Base-by-base conservation (phyloP, 2,329 filamentous ascomycete genomes). In the Penicillium sp. region DNA sequence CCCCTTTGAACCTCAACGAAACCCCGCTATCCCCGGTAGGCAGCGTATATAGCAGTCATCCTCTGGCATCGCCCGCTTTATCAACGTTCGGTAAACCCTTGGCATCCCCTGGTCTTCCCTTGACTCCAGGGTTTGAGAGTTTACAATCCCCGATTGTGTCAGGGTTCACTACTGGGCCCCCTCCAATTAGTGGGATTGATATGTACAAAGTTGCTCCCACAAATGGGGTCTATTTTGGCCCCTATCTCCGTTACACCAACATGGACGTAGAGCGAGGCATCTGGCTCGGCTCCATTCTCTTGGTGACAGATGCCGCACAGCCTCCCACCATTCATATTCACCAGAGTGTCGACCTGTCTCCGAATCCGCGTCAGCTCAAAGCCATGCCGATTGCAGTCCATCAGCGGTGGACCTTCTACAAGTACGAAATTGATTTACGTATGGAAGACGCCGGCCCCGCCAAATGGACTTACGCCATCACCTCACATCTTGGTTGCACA, bases 381-480 rank as follows among this genome's bases (percentile, higher is more conserved):
- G 81, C 89, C 3, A 83, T 85, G 57, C 81, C 83, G 12, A 95
- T 98, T 51, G 87, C 84, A 59, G 87, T 84, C 1, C 93, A 98
- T 68, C 91, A 95, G 64, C 78, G 89, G 53, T 98, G 90, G 90
- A 84, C 84, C 12, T 98, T 98, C 67, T 95, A 94, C 72, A 87
- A 90, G 64, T 98, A 98, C 64, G 89, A 95, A 54, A 70, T 97
- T 49, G 87, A 95, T 54, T 70, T 98, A 41, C 82, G 81, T 53
- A 98, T 98, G 93, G 83, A 86, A 29, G 90, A 97, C 15, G 66
- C 75, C 13, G 78, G 77, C 24, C 79, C 81, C 28, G 85, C 88
- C 0, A 86, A 93, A 64, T 98, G 93, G 93, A 98, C 93, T 0
- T 98, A 98, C 64, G 93, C 93, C 2, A 90, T 98, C 45, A 98